These are phyloP conservation scores for Colletotrichum karsti DNA, from an alignment of 2,329 filamentous ascomycete genomes.

Conservation along the genomic window DNA sequence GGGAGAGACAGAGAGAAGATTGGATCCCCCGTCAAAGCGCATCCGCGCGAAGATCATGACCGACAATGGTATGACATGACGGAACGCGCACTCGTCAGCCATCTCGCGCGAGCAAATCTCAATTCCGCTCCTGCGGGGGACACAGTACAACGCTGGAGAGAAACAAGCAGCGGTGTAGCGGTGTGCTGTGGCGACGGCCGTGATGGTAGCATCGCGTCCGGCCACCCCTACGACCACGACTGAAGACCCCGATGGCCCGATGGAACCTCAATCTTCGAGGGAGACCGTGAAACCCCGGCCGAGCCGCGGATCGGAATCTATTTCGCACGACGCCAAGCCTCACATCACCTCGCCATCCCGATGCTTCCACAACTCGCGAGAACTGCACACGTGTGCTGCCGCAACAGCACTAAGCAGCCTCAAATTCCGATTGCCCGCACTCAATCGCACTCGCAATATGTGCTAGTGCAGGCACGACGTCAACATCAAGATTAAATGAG, in stretches of 20 bases:
- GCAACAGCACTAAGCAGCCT: neutral
- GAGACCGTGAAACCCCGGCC: neutral
- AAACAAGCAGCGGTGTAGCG: slow-evolving; percentile 4
- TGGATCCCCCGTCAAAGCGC: slow-evolving; percentile 1
- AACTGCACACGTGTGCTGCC: neutral
- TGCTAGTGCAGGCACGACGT: neutral
- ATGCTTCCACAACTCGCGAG: neutral
- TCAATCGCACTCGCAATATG: neutral
- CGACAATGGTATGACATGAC: slow-evolving; percentile 4
- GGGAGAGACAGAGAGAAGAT: neutral
- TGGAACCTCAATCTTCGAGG: slow-evolving; percentile 24
- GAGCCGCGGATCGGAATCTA: slow-evolving; percentile 23
- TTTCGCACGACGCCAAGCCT: slow-evolving; percentile 22
- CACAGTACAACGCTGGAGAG: neutral
- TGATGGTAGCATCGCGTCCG: slow-evolving; percentile 8
- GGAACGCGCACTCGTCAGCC: neutral
- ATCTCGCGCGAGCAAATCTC: neutral
- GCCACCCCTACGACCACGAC: neutral
- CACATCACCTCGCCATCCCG: neutral
- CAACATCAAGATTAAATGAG: neutral
- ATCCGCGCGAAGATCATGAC: neutral
- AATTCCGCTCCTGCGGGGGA: slow-evolving; percentile 1
- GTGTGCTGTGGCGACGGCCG: neutral
- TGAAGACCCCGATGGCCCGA: neutral
- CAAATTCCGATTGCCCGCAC: neutral